phyloP scores from a whole-genome alignment of 345 rosid genomes.

The Noccaea bulbosa region DNA sequence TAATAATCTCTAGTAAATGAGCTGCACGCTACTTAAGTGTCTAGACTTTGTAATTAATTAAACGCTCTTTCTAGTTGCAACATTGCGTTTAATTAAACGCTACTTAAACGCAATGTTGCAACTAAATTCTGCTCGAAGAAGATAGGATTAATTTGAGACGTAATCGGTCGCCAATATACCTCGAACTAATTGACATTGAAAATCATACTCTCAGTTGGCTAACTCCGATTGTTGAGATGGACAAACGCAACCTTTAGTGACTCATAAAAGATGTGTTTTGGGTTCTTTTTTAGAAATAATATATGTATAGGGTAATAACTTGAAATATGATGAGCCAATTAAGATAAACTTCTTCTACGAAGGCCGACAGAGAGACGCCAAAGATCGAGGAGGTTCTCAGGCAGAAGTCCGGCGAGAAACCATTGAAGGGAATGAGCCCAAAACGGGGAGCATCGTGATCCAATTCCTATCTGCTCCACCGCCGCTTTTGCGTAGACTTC shows the following conservation, averaged over 20 bases:
- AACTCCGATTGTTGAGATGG: too few relatives aligned
- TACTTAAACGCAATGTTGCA: not conserved
- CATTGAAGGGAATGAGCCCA: constrained; percentile 87
- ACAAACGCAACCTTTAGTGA: too few relatives aligned
- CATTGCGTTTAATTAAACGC: not conserved
- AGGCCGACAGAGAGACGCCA: constrained; percentile 88
- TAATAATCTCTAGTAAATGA: not conserved
- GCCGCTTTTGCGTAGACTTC: constrained; percentile 64
- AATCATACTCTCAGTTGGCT: too few relatives aligned
- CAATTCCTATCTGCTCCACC: constrained; percentile 59
- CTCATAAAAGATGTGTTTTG: too few relatives aligned
- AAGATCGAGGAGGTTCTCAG: constrained; percentile 56
- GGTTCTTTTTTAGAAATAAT: too few relatives aligned
- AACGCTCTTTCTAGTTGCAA: too few relatives aligned
- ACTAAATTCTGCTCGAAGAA: too few relatives aligned
- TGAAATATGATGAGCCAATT: not conserved
- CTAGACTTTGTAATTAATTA: not conserved
- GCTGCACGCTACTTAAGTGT: not conserved
- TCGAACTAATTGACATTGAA: too few relatives aligned
- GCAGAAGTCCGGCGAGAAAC: constrained; percentile 59
- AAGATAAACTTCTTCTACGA: constrained; percentile 46
- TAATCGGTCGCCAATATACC: too few relatives aligned
- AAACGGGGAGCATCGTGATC: constrained; percentile 68
- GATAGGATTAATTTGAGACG: too few relatives aligned
- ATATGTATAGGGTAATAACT: too few relatives aligned